Evolutionary conservation across 1,284 basidiomycete genomes (phyloP).

Genomic region (Phaffia rhodozyma): DNA sequence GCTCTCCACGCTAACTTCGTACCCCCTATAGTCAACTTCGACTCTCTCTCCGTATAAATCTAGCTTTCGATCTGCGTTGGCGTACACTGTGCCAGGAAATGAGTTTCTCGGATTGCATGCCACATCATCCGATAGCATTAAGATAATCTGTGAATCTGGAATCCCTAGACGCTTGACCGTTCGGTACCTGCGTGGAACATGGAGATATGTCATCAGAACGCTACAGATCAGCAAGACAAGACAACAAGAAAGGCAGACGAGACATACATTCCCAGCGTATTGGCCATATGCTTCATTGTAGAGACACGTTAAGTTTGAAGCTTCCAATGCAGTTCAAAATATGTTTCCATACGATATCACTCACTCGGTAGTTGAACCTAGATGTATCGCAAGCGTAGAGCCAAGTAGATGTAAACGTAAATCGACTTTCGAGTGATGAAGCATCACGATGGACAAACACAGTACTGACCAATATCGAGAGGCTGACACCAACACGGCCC

Average conservation of each 20-base stretch:
- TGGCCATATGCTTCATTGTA: conserved; percentile 75
- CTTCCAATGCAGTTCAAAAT: background rate
- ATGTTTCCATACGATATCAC: conserved; percentile 27
- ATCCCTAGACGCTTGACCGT: conserved; percentile 96
- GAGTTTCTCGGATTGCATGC: conserved; percentile 89
- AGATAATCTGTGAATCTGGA: conserved; percentile 94
- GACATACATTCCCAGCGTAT: conserved; percentile 82
- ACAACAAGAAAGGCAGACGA: background rate
- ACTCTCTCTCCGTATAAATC: conserved; percentile 94
- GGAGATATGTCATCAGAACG: background rate
- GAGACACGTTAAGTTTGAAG: background rate
- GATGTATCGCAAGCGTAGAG: too few species aligned
- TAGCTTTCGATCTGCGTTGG: conserved; percentile 59
- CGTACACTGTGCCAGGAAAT: conserved; percentile 83
- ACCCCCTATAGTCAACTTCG: conserved; percentile 95
- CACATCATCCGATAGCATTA: conserved; percentile 96
- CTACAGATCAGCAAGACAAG: background rate
- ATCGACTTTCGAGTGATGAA: conserved; percentile 14
- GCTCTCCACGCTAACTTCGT: conserved; percentile 95
- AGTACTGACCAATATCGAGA: conserved; percentile 65
- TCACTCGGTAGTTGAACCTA: conserved; percentile 81
- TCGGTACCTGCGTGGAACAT: conserved; percentile 56
- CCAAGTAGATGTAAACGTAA: too few species aligned
- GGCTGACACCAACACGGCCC: conserved; percentile 91
- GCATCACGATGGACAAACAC: conserved; percentile 12